Evolutionary conservation across 306 rosid species (phyloP).

Genomic region (Fragaria nilgerrensis): DNA sequence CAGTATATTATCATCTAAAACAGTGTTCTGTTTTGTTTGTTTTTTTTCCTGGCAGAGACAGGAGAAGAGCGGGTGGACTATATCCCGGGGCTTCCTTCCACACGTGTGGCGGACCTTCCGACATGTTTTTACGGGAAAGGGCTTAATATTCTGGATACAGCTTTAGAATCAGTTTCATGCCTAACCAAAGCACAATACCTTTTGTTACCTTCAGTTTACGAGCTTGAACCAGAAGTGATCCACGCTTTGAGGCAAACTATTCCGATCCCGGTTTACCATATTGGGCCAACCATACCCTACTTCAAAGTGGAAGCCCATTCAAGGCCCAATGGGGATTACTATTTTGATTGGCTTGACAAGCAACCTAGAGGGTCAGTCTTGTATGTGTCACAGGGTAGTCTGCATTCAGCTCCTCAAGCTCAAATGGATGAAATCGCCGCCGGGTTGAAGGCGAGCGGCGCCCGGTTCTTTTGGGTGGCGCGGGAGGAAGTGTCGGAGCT

Average conservation of each 20-base stretch:
- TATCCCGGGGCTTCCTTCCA: conserved; percentile 18
- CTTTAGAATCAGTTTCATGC: conserved; percentile 12
- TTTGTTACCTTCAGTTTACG: conserved; percentile 38
- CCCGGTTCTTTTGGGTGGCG: conserved; percentile 41
- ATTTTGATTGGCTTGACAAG: conserved; percentile 36
- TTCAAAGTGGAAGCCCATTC: conserved; percentile 7
- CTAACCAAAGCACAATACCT: conserved; percentile 33
- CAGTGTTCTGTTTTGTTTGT: neutral
- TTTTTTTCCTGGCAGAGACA: neutral
- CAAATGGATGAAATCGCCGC: conserved; percentile 42
- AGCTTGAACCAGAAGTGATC: conserved; percentile 40
- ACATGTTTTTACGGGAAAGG: conserved; percentile 16
- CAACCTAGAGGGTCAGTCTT: conserved; percentile 45
- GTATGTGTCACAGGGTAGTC: conserved; percentile 50
- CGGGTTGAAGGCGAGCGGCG: conserved; percentile 28
- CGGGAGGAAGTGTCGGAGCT: conserved; percentile 22
- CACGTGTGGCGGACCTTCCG: conserved; percentile 30
- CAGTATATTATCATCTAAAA: neutral
- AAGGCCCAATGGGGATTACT: conserved; percentile 2
- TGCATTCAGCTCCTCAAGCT: conserved; percentile 34
- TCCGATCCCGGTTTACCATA: conserved; percentile 27
- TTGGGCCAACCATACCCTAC: conserved; percentile 49
- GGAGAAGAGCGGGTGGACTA: conserved; percentile 10
- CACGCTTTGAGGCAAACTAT: conserved; percentile 27
- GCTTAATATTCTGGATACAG: conserved; percentile 21